Evolutionary conservation across 306 rosid species (phyloP).

Genomic region (Gleditsia sinensis): DNA sequence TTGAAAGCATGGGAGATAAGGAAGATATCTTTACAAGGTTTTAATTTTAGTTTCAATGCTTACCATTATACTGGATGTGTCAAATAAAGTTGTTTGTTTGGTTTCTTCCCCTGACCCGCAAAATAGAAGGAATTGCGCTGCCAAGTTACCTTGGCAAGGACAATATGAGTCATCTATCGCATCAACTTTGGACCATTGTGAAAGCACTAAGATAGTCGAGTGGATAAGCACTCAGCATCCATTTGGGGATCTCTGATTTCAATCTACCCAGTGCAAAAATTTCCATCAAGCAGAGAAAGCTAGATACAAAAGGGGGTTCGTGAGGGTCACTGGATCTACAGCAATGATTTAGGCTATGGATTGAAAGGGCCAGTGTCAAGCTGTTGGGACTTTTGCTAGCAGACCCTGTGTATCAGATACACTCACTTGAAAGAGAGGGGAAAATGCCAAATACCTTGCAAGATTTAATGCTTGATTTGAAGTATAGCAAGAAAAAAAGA

Average conservation of each 20-base stretch:
- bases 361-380: not conserved
- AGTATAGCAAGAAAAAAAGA: not conserved
- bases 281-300: not conserved
- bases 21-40: not conserved
- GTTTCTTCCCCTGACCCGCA: not conserved
- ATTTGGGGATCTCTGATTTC: not conserved
- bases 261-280: not conserved
- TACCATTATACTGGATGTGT: not conserved
- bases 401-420: not conserved
- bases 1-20: too few relatives aligned
- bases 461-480: not conserved
- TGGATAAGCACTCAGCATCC: conserved; percentile 26
- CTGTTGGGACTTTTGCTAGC: not conserved
- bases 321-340: not conserved
- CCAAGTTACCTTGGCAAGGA: not conserved
- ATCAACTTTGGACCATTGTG: not conserved
- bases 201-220: conserved; percentile 21
- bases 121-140: not conserved
- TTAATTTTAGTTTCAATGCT: not conserved
- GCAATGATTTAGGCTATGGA: not conserved
- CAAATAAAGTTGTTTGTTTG: not conserved
- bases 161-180: not conserved
- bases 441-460: not conserved
- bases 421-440: too few relatives aligned
- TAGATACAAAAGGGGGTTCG: not conserved